phyloP scores from a whole-genome alignment of 2,329 filamentous ascomycete species.

The Colletotrichum sp. region DNA sequence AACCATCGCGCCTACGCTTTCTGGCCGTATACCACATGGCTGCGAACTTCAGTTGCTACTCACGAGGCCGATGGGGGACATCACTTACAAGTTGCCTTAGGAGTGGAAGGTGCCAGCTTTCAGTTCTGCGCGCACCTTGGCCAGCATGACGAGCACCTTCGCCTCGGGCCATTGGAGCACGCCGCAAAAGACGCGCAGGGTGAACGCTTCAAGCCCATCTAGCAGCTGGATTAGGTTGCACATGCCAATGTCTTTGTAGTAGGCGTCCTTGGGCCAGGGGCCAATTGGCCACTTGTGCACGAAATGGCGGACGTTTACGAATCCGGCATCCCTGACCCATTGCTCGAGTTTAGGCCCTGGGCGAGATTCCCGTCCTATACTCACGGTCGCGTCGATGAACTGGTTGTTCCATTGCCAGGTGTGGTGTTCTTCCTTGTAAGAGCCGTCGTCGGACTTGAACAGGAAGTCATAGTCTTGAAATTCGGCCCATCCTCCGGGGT shows the following conservation, averaged over 20 bases:
- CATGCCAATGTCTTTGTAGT: constrained; percentile 25
- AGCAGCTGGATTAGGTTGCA: constrained; percentile 19
- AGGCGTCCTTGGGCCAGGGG: constrained; percentile 30
- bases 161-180: constrained; percentile 29
- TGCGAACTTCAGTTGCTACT: not conserved
- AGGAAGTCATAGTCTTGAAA: constrained; percentile 31
- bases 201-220: constrained; percentile 28
- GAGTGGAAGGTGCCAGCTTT: constrained; percentile 30
- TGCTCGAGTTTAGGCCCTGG: constrained; percentile 28
- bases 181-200: constrained; percentile 31
- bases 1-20: not conserved
- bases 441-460: constrained; percentile 32
- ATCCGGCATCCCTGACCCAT: constrained; percentile 40
- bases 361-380: constrained; percentile 25
- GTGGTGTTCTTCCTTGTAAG: constrained; percentile 24
- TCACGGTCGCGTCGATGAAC: constrained; percentile 21
- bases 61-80: not conserved
- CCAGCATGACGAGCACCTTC: constrained; percentile 32
- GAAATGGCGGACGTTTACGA: constrained; percentile 35
- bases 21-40: constrained; percentile 20
- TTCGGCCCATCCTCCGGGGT: constrained; percentile 40
- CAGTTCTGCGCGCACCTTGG: constrained; percentile 32
- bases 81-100: constrained; percentile 26
- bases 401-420: constrained; percentile 25
- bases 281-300: constrained; percentile 40